Conservation (phyloP, 352 stramenopile genomes). For the Aphanomyces euteiches region DNA sequence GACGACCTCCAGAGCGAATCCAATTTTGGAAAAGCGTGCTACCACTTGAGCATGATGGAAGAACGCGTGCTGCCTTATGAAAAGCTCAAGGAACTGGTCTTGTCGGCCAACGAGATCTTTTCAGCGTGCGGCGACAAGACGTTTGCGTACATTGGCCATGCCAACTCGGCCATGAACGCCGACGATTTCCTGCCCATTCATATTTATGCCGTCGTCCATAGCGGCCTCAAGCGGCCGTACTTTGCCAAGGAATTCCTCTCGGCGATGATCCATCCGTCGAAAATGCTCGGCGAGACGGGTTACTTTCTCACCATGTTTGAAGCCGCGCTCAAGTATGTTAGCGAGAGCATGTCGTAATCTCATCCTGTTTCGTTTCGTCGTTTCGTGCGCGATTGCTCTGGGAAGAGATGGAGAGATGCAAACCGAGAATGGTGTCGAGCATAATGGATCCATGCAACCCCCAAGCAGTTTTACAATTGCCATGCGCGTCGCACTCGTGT, state of each 20-base stretch:
- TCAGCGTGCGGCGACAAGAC: slow-evolving; percentile 73
- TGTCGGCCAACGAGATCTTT: slow-evolving; percentile 75
- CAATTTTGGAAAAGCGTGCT: slow-evolving; percentile 72
- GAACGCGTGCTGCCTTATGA: slow-evolving; percentile 63
- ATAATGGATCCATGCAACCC: slow-evolving; percentile 45
- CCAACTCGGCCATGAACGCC: slow-evolving; percentile 58
- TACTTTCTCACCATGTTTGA: slow-evolving; percentile 89
- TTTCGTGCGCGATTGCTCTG: too few relatives aligned
- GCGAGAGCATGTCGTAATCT: slow-evolving; percentile 34
- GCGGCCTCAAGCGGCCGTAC: slow-evolving; percentile 64
- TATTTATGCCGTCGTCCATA: slow-evolving; percentile 82
- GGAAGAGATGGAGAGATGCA: too few relatives aligned
- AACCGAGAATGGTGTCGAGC: too few relatives aligned
- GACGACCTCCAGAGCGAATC: slow-evolving; percentile 71
- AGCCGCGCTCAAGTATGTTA: slow-evolving; percentile 83
- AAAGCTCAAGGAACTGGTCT: slow-evolving; percentile 78
- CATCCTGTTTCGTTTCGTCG: too few relatives aligned
- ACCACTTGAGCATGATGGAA: slow-evolving; percentile 81
- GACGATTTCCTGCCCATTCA: slow-evolving; percentile 85
- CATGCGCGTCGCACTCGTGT: neutral
- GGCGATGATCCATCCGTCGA: slow-evolving; percentile 78
- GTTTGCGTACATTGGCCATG: slow-evolving; percentile 55
- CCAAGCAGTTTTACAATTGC: neutral
- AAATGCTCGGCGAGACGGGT: slow-evolving; percentile 77
- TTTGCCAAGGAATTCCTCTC: slow-evolving; percentile 69